A percentile compares a stretch with the other conserved stretches of the same genome.
Conservation (phyloP, 495 filamentous ascomycete species). For the Neurospora sp. region DNA sequence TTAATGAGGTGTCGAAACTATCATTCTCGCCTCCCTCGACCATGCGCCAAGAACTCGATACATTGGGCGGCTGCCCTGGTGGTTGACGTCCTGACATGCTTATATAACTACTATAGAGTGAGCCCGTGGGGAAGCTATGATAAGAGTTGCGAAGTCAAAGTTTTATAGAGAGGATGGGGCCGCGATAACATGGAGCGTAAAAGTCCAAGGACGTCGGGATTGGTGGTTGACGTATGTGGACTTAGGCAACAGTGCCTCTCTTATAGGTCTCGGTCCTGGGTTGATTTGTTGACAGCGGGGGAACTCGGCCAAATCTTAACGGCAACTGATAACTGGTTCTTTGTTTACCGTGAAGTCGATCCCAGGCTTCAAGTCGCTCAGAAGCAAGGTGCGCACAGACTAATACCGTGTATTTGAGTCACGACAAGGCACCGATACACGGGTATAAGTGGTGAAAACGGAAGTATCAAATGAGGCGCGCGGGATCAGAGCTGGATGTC, state of each 20-base stretch:
- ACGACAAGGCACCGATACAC: constrained; percentile 7
- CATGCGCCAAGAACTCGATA: constrained; percentile 41
- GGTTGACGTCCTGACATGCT: neutral
- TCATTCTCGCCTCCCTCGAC: constrained; percentile 41
- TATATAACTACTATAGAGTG: neutral
- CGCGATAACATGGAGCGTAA: neutral
- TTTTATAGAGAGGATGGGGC: neutral
- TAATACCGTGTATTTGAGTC: constrained; percentile 2
- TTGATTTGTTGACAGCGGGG: neutral
- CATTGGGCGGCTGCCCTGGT: constrained; percentile 5
- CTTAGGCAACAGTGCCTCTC: neutral
- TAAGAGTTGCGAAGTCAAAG: neutral
- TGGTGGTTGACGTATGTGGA: neutral
- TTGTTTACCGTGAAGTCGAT: neutral
- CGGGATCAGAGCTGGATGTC: neutral
- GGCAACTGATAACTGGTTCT: neutral
- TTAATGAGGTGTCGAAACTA: constrained; percentile 37
- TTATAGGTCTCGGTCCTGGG: neutral
- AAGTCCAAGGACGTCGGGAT: neutral
- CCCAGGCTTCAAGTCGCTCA: neutral
- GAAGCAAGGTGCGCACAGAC: constrained; percentile 3
- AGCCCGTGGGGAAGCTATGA: neutral
- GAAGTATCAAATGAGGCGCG: neutral
- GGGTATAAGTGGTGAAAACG: neutral
- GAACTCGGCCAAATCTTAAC: neutral